Evolutionary conservation across 2,329 filamentous ascomycete species (phyloP), one percentile per base, ranked within the genome.

Genomic region (Aspergillus pseudoterreus): DNA sequence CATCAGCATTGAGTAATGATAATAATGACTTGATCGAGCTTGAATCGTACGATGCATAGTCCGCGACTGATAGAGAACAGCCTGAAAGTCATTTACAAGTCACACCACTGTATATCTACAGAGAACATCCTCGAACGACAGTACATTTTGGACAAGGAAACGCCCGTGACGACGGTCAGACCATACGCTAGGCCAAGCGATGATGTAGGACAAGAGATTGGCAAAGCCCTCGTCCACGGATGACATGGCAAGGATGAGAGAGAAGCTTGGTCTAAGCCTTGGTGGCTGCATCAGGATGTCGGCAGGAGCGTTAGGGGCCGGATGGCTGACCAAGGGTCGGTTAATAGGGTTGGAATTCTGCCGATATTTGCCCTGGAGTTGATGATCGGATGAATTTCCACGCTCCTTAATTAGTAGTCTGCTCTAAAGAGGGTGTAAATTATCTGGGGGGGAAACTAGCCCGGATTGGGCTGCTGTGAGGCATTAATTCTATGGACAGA

Each of bases 1-100:
- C 24, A 36, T 41, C 41, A 22, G 5, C 6, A 42, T 33, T 32
- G 19, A 48, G 24, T 49, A 49, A 49, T 49, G 47, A 44, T 49
- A 49, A 49, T 44, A 24, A 44, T 38, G 35, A 38, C 35, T 11
- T n/a, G 15, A 15, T 30, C 8, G 27, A 30, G 27, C 10, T 10
- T 30, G 27, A 30, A 8, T 30, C 9, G 8, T 30, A 30, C 27
- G 1, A 10, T 30, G 27, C 22, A 22, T 22, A 22, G 22, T 22
- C 27, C 27, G 27, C 8, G 27, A 11, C 27, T 10, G 27, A 30
- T 30, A 30, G 22, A 22, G 5, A 22, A 5, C 2, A 6, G 22
- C 6, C 22, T 22, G 6, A 5, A 22, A 30, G 27, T 30, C 8
- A 30, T 30, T 11, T 11, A 30, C 27, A 30, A 30, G 8, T 8